Evolutionary conservation across 768 basidiomycete species (phyloP), one percentile per base, ranked within the genome.

Genomic region (Russula sp.): DNA sequence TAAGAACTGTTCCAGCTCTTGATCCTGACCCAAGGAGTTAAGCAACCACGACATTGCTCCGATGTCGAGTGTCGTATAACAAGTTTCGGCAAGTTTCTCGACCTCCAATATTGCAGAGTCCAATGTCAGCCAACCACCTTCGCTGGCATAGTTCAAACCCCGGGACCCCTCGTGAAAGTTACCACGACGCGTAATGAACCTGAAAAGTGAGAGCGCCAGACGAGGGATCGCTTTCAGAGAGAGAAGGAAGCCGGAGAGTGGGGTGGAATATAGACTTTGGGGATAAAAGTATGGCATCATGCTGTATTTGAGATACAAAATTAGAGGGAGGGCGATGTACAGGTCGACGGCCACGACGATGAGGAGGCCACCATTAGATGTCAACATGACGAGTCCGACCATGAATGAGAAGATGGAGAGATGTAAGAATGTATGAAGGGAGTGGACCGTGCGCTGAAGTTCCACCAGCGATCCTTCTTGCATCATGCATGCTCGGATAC

Each of bases 1-100:
- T n/a, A 61, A 16, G 36, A 61, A 61, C 14, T 51, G 34, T 36
- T 51, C 48, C 55, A 61, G 18, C 4, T 61, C 49, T 36, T 61
- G 48, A 18, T 61, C 60, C 10, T 49, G 34, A 29, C 9, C 36
- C 41, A 57, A 29, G 32, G 42, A 43, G 18, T 22, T 20, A 36
- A 61, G 49, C 25, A 47, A 10, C n/a, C 47, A 45, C 0, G 55
- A 61, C 6, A 61, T 16, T 8, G 39, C 51, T 9, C 20, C 25
- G 13, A 32, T 8, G 18, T 62, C 61, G 8, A 62, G 61, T 20
- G 16, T 10, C 22, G 36, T 18, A 3, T 36, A 22, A 35, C 29
- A 20, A 29, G 36, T 14, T 39, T 58, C 36, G 11, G 50, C 43
- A 3, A 58, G 32, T 7, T 47, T 52, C 45, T 62, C 56, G 10